Base-by-base conservation (phyloP, 352 stramenopile species). In the Phytophthora sansomeana region DNA sequence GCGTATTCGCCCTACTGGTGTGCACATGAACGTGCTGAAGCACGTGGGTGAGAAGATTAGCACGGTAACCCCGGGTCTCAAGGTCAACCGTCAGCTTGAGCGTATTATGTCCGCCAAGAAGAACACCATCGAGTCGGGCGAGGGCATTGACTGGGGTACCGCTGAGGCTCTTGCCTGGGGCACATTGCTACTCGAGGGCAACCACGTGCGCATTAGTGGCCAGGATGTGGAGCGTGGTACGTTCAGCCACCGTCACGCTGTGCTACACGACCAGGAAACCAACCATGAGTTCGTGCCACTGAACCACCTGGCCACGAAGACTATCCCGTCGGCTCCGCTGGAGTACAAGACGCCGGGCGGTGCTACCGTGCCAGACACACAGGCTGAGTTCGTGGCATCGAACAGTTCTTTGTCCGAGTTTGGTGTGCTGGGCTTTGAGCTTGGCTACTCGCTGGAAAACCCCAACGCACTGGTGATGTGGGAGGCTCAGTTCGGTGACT, bases 401-500 rank as follows among this genome's bases (percentile, higher is more conserved):
- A 99, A 99, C 79, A 98, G 86, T 54, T 98, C 96, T 55, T 72
- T 99, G 24, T 98, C 89, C 6, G 97, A 99, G 81, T 98, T 98
- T 72, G 97, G 77, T 51, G 96, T 99, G 28, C 76, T 99, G 39
- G 80, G 96, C 32, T 99, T 99, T 77, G 97, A 99, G 81, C 78
- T 97, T 32, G 97, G 96, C 44, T 95, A 95, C 72, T 97, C 82
- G 49, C 74, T 99, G 16, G 97, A 99, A 74, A 98, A 98, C 74
- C 96, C 96, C 17, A 98, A 99, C 69, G 87, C 91, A 16, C 76
- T 99, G 21, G 78, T 98, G 52, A 83, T 98, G 44, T 90, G 81
- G 81, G 96, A 99, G 78, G 96, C 96, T 29, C 97, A 99, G 71
- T 99, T 99, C 69, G 96, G 97, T 46, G 97, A 99, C 75, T 99